These are phyloP conservation scores for Mitragyna speciosa DNA, from an alignment of 257 asterid genomes.

Conservation along the genomic window DNA sequence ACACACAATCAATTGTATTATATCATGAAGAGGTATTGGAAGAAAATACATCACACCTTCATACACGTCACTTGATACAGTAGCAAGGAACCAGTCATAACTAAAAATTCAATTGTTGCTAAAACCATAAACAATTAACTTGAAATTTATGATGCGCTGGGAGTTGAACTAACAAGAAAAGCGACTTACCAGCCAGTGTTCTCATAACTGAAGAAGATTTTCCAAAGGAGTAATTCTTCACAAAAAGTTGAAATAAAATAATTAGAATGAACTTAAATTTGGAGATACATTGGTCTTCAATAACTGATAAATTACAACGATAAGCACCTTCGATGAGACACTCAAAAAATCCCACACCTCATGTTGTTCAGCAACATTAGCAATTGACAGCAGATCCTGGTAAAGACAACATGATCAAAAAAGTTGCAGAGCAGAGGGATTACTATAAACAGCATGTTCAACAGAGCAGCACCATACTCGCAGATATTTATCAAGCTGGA, in stretches of 20 bases:
- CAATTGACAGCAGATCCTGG: slow-evolving; percentile 93
- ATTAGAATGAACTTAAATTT: slow-evolving; percentile 26
- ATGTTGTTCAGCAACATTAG: slow-evolving; percentile 98
- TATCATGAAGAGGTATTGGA: neutral
- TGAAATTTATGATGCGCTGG: slow-evolving; percentile 14
- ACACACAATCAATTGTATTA: neutral
- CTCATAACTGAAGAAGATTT: slow-evolving; percentile 93
- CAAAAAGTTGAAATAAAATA: slow-evolving; percentile 26
- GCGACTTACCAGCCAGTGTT: slow-evolving; percentile 77
- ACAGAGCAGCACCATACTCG: slow-evolving; percentile 54
- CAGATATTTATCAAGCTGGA: slow-evolving; percentile 93
- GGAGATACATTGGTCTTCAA: slow-evolving; percentile 2
- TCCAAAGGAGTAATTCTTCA: slow-evolving; percentile 95
- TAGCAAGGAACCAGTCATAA: neutral
- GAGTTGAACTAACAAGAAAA: slow-evolving; percentile 25
- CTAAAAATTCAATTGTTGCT: neutral
- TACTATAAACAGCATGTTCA: slow-evolving; percentile 8
- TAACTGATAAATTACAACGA: slow-evolving; percentile 15
- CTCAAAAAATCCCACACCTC: slow-evolving; percentile 99
- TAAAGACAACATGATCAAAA: slow-evolving; percentile 32
- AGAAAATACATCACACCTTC: neutral
- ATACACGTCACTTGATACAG: neutral
- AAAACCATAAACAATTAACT: neutral
- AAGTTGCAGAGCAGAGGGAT: slow-evolving; percentile 12
- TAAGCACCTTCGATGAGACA: slow-evolving; percentile 79